Conservation (phyloP, 1,284 basidiomycete species). For the Papiliotrema terrestris region DNA sequence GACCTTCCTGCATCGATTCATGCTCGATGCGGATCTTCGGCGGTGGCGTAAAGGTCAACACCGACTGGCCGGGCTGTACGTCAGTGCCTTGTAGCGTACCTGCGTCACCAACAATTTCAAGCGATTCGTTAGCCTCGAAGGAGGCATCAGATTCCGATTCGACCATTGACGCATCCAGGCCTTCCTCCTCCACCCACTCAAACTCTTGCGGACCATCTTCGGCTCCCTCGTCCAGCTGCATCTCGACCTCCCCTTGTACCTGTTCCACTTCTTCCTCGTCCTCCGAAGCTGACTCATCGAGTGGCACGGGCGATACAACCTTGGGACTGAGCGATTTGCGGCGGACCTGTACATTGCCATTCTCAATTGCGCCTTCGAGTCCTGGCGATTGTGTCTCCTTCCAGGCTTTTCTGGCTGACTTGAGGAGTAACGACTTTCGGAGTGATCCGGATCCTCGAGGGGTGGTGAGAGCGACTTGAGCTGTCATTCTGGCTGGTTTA, state of each 20-base stretch:
- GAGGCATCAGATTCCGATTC: constrained; percentile 33
- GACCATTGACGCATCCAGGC: constrained; percentile 17
- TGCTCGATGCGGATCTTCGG: constrained; percentile 9
- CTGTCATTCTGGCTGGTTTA: constrained; percentile 20
- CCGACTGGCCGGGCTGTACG: too few species aligned
- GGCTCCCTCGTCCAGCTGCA: background rate
- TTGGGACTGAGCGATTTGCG: constrained; percentile 31
- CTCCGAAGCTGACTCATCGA: constrained; percentile 22
- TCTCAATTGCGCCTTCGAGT: constrained; percentile 35
- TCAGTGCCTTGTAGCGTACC: background rate
- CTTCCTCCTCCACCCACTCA: constrained; percentile 32
- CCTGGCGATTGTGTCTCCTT: constrained; percentile 30
- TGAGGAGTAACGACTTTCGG: constrained; percentile 38
- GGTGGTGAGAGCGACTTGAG: constrained; percentile 30
- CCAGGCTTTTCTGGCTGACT: constrained; percentile 43
- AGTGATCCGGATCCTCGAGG: constrained; percentile 36
- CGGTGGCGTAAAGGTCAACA: too few species aligned
- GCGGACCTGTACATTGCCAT: constrained; percentile 25
- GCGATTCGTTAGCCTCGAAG: constrained; percentile 32
- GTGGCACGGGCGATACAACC: background rate
- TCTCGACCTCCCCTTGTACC: background rate
- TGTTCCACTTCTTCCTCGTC: constrained; percentile 4
- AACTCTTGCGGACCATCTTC: constrained; percentile 1
- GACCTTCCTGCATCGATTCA: constrained; percentile 3
- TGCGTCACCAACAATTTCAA: constrained; percentile 29